These are phyloP conservation scores for Jasminum sambac DNA, from an alignment of 257 asterid genomes.

Conservation along the genomic window DNA sequence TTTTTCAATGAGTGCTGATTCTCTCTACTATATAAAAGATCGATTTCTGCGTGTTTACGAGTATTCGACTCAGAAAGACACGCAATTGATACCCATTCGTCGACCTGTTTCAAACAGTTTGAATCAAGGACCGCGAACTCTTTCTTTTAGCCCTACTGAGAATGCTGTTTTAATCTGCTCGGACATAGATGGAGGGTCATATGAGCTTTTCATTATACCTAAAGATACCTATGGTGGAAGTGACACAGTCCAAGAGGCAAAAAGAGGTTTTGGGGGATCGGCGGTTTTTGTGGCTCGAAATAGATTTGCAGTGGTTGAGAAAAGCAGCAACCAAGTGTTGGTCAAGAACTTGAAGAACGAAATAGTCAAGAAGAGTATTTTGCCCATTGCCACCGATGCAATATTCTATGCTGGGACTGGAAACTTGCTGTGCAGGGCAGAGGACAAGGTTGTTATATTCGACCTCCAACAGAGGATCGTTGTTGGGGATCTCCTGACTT, in stretches of 20 bases:
- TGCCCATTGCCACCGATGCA: conserved; percentile 85
- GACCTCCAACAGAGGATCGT: conserved; percentile 88
- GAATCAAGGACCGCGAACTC: conserved; percentile 83
- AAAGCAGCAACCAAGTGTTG: conserved; percentile 72
- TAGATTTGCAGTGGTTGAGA: conserved; percentile 94
- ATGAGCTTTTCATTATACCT: conserved; percentile 78
- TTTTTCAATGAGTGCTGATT: conserved; percentile 76
- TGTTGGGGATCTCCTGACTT: conserved; percentile 83
- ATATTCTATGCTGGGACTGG: conserved; percentile 98
- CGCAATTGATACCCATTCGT: conserved; percentile 85
- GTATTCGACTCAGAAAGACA: conserved; percentile 82
- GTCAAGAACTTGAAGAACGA: conserved; percentile 86
- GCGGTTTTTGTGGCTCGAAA: conserved; percentile 94
- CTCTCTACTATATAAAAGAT: conserved; percentile 80
- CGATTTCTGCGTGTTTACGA: conserved; percentile 81
- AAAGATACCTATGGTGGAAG: conserved; percentile 84
- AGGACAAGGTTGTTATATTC: conserved; percentile 86
- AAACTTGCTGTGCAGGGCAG: conserved; percentile 89
- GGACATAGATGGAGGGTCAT: conserved; percentile 88
- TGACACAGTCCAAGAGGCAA: conserved; percentile 85
- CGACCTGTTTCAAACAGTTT: conserved; percentile 84
- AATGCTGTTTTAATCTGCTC: conserved; percentile 90
- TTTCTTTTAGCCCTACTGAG: conserved; percentile 94
- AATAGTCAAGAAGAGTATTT: conserved; percentile 60
- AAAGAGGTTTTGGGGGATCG: conserved; percentile 83